phyloP scores from a whole-genome alignment of 305 asterid species.

The Withania somnifera region DNA sequence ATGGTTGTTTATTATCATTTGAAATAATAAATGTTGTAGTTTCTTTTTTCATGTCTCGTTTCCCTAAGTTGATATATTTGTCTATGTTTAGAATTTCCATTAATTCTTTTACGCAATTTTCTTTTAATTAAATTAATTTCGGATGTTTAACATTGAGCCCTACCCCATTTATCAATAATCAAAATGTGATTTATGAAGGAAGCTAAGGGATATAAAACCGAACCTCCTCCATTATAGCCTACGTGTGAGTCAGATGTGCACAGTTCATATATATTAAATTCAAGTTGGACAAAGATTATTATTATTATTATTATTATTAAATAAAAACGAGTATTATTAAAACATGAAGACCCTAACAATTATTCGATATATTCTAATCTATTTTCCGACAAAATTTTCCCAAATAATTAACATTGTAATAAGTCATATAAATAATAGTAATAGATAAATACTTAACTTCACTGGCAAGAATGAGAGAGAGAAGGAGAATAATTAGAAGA shows the following conservation, averaged over 20 bases:
- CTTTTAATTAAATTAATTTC: neutral
- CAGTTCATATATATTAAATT: too few species aligned
- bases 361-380: neutral
- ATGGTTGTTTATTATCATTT: neutral
- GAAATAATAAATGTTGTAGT: neutral
- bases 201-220: too few species aligned
- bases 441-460: neutral
- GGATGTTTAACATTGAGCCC: neutral
- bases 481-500: neutral
- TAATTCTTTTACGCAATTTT: neutral
- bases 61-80: neutral
- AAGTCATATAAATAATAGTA: neutral
- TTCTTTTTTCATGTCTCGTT: neutral
- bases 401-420: neutral
- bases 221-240: neutral
- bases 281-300: too few species aligned
- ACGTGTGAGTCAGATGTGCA: neutral
- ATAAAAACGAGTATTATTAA: neutral
- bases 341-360: neutral
- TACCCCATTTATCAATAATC: neutral
- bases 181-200: neutral
- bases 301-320: too few species aligned
- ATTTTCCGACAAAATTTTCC: neutral
- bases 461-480: neutral
- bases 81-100: neutral